Evolutionary conservation across 2,329 filamentous ascomycete genomes (phyloP).

Genomic region (Penicillium sp.): DNA sequence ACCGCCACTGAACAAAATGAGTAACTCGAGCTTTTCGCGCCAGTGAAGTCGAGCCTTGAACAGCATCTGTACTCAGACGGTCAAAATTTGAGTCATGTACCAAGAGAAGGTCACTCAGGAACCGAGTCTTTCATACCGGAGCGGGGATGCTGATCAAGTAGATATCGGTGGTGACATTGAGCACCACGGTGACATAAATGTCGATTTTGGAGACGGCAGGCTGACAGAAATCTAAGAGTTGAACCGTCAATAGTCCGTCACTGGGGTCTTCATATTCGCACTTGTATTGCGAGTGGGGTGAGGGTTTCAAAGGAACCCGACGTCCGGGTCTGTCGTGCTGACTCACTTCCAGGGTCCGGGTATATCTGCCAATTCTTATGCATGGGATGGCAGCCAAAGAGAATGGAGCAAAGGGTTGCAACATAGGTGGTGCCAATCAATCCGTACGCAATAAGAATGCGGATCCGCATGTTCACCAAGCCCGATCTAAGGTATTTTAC

Average conservation of each 20-base stretch:
- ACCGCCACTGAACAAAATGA: conserved; percentile 52
- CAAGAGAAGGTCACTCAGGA: too few relatives aligned
- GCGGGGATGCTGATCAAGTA: conserved; percentile 56
- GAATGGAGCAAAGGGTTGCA: conserved; percentile 45
- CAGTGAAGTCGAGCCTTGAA: conserved; percentile 47
- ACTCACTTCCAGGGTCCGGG: conserved; percentile 52
- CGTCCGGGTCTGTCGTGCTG: background rate
- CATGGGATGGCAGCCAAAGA: conserved; percentile 51
- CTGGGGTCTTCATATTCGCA: too few relatives aligned
- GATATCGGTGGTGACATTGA: conserved; percentile 53
- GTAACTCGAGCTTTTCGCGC: conserved; percentile 48
- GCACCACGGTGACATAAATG: conserved; percentile 47
- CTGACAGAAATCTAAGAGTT: conserved; percentile 40
- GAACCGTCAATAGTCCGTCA: background rate
- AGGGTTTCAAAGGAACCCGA: too few relatives aligned
- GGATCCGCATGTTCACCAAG: conserved; percentile 37
- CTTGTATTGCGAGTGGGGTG: too few relatives aligned
- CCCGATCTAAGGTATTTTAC: conserved; percentile 27
- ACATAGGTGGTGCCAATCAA: conserved; percentile 48
- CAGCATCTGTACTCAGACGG: conserved; percentile 40
- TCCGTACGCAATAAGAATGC: conserved; percentile 48
- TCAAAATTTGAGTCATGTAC: background rate
- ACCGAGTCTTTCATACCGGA: conserved; percentile 37
- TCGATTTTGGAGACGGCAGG: conserved; percentile 48
- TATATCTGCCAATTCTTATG: conserved; percentile 54